Base-by-base conservation (phyloP, 768 basidiomycete genomes). In the Boletus sp. region DNA sequence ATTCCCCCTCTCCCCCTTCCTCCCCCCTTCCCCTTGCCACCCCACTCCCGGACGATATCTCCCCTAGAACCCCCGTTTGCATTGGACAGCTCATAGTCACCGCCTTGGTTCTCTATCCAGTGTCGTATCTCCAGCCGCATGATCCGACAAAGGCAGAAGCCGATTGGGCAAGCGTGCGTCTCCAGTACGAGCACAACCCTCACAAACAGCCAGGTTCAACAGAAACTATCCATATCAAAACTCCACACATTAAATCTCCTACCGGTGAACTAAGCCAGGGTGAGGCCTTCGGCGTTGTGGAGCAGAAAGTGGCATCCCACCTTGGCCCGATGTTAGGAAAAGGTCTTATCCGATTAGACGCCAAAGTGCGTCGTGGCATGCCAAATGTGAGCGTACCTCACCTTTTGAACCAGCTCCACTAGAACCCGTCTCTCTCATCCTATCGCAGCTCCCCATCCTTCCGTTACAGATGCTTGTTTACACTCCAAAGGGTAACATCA, bases 401-500 rank as follows among this genome's bases (percentile, higher is more conserved):
- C 50, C 57, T 53, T 59, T 59, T 62, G 38, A 60, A 49, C 23
- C 47, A 27, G 51, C 47, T 17, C 14, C 47, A 30, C 54, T 62
- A 47, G 50, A 60, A 51, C 60, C 50, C 48, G 32, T 53, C 64
- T 57, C 56, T 62, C 54, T 56, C 50, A 57, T 56, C 27, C 49
- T 56, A 37, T 38, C 50, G 13, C 46, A 95, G 91, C 78, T 89
- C 49, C 88, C 90, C 45, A 90, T 93, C 51, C 77, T 96, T 42
- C 83, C 86, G 21, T 77, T 98, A 17, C 87, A 88, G 65, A 81
- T 97, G 71, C 82, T 97, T 37, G 84, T 98, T 30, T 96, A 90
- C 72, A 96, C 96, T 6, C 92, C 93, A 5, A 97, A 96, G 69
- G 90, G 92, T 32, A 94, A 98, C 71, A 88, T 98, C 58, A 74